Percentiles rank a stretch among this genome's conserved stretches.
These are phyloP conservation scores for Venturia oleaginea DNA, from an alignment of 2,329 filamentous ascomycete species.

Conservation along the genomic window DNA sequence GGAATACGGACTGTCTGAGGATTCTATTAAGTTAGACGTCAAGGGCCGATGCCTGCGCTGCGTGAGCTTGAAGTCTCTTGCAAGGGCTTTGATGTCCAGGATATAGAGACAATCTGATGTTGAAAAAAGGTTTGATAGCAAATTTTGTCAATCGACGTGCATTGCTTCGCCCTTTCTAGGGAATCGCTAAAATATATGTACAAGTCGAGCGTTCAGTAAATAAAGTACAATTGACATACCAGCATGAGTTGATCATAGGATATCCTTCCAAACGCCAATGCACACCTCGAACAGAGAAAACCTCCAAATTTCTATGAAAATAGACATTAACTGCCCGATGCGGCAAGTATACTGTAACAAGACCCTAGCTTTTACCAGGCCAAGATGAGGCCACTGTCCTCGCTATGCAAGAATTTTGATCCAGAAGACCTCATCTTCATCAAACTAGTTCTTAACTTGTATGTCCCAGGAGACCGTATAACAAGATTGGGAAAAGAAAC, in stretches of 20 bases:
- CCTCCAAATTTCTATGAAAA: neutral
- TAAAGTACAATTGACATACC: slow-evolving; percentile 3
- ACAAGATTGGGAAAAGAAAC: slow-evolving; percentile 10
- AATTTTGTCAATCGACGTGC: neutral
- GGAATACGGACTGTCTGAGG: too few species aligned
- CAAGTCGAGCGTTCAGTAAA: neutral
- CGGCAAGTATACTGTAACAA: neutral
- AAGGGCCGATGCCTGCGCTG: too few species aligned
- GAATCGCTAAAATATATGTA: slow-evolving; percentile 2
- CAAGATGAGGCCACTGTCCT: neutral
- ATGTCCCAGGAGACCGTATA: neutral
- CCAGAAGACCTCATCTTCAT: neutral
- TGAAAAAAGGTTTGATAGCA: too few species aligned
- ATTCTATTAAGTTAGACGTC: too few species aligned
- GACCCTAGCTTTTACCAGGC: neutral
- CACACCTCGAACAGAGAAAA: neutral
- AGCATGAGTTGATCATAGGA: slow-evolving; percentile 2
- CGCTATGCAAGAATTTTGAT: neutral
- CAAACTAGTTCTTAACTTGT: neutral
- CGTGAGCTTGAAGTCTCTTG: too few species aligned
- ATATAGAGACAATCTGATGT: too few species aligned
- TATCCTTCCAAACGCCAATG: neutral
- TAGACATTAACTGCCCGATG: neutral
- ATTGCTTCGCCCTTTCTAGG: neutral
- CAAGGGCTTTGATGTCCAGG: too few species aligned